These are phyloP conservation scores for Sisymbrium altissimum DNA, from an alignment of 345 rosid species.

Conservation along the genomic window DNA sequence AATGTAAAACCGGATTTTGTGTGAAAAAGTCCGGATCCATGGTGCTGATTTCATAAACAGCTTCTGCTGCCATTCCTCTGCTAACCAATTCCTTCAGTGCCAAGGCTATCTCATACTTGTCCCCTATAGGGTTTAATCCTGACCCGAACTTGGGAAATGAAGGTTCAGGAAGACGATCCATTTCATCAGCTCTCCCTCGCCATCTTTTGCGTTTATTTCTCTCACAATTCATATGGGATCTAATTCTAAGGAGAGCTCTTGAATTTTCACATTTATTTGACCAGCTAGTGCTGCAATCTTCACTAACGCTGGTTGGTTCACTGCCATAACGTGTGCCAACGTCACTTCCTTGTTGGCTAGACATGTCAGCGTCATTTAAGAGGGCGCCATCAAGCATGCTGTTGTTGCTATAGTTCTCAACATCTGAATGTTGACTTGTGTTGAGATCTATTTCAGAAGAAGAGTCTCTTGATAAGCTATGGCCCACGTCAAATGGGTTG, in stretches of 20 bases:
- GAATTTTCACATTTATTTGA: constrained; percentile 50
- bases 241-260: constrained; percentile 44
- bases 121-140: constrained; percentile 49
- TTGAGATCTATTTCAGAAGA: constrained; percentile 53
- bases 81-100: constrained; percentile 78
- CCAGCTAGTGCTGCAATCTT: constrained; percentile 86
- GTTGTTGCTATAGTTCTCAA: constrained; percentile 43
- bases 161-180: constrained; percentile 38
- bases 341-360: constrained; percentile 46
- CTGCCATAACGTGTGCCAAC: constrained; percentile 52
- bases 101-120: constrained; percentile 65
- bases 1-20: constrained; percentile 64
- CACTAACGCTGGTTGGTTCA: constrained; percentile 48
- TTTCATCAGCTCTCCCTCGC: constrained; percentile 79
- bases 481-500: constrained; percentile 41
- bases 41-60: constrained; percentile 63
- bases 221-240: constrained; percentile 52
- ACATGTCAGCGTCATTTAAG: constrained; percentile 44
- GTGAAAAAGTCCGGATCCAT: constrained; percentile 68
- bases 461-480: constrained; percentile 43
- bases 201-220: constrained; percentile 87
- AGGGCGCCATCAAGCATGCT: constrained; percentile 40
- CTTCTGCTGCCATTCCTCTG: constrained; percentile 88
- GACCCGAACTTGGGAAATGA: constrained; percentile 36
- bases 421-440: constrained; percentile 52